A percentile compares a stretch with the other conserved stretches of the same genome.
These are phyloP conservation scores for Magnolia sinica DNA, from an alignment of 164 flowering plant genomes.

Conservation along the genomic window DNA sequence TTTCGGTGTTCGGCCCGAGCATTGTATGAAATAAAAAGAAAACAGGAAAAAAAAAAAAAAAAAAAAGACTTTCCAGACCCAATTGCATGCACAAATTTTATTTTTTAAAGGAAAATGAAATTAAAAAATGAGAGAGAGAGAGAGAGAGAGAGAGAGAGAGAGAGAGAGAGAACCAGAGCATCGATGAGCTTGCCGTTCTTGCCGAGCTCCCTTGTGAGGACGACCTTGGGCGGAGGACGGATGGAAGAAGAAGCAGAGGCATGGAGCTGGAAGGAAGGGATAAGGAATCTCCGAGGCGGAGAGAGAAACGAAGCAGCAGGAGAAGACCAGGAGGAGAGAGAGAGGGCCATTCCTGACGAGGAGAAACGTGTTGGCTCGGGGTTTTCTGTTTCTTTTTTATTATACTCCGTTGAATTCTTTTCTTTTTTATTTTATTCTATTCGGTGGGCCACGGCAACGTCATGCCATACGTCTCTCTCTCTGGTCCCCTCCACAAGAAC, in stretches of 20 bases:
- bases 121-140: not conserved
- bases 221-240: conserved; percentile 37
- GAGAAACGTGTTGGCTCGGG: conserved; percentile 6
- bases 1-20: too few species aligned
- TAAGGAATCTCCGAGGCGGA: not conserved
- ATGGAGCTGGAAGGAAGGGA: conserved; percentile 1
- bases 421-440: not conserved
- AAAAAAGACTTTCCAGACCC: not conserved
- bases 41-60: not conserved
- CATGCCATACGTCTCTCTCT: not conserved
- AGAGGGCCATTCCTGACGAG: conserved; percentile 5
- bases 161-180: conserved; percentile 49
- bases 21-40: too few species aligned
- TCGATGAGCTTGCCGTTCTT: conserved; percentile 81
- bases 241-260: conserved; percentile 3
- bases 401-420: not conserved
- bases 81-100: not conserved
- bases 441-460: not conserved
- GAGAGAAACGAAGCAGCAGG: not conserved
- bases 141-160: not conserved
- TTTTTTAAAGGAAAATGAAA: not conserved
- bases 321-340: not conserved
- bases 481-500: not conserved
- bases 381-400: not conserved
- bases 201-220: conserved; percentile 88